These are phyloP conservation scores for Fragosphaeria purpurea DNA, from an alignment of 2,329 filamentous ascomycete genomes.

Conservation along the genomic window DNA sequence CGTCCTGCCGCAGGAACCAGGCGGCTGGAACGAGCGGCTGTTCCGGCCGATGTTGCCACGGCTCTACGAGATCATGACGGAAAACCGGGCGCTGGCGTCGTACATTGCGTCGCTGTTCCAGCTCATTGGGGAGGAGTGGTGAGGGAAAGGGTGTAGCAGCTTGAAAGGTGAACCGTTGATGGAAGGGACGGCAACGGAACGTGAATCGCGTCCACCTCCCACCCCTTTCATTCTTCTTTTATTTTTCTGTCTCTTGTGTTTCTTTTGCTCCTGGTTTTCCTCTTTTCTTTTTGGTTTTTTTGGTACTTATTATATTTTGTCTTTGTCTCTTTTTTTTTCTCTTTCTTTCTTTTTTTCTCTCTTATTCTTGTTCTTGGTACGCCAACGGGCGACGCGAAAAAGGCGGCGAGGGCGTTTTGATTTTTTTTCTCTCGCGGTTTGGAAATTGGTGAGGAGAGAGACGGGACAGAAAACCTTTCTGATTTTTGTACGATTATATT, in stretches of 20 bases:
- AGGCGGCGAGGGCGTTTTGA: too few relatives aligned
- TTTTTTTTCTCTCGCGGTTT: background rate
- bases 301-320: background rate
- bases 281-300: background rate
- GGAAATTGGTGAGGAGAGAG: background rate
- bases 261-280: background rate
- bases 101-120: constrained; percentile 24
- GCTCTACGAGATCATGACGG: constrained; percentile 58
- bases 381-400: too few relatives aligned
- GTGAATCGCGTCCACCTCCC: too few relatives aligned
- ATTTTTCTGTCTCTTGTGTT: background rate
- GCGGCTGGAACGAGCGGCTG: constrained; percentile 56
- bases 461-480: background rate
- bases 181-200: too few relatives aligned
- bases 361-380: background rate
- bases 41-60: constrained; percentile 57
- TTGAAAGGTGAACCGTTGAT: too few relatives aligned
- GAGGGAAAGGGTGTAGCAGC: background rate
- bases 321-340: background rate
- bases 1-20: constrained; percentile 18
- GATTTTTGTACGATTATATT: too few relatives aligned
- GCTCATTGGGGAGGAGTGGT: constrained; percentile 18
- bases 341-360: background rate
- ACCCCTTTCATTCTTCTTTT: background rate
- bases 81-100: constrained; percentile 50